Evolutionary conservation across 768 basidiomycete species (phyloP).

Genomic region (Cyclocybe cylindracea): DNA sequence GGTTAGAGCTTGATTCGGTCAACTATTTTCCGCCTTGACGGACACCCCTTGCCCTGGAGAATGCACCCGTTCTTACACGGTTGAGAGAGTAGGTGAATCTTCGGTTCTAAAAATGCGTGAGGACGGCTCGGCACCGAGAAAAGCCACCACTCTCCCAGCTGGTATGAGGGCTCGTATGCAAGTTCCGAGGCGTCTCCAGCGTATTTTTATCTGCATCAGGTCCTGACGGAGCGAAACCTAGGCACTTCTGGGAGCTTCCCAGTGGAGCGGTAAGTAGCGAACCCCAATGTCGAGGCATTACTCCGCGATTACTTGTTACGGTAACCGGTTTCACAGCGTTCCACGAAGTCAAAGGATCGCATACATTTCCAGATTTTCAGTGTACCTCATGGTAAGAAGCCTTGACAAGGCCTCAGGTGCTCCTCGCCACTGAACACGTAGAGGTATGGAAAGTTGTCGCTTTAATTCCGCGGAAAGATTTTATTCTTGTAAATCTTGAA

Average conservation of each 20-base stretch:
- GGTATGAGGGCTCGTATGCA: no score
- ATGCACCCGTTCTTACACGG: neutral
- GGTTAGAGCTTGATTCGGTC: no score
- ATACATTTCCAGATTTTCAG: neutral
- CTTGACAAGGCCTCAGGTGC: no score
- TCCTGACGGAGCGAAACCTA: neutral
- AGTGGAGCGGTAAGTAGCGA: neutral
- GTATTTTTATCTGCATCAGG: neutral
- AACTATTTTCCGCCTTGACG: no score
- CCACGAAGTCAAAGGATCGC: slow-evolving; percentile 12
- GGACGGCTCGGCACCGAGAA: slow-evolving; percentile 13
- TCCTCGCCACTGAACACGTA: neutral
- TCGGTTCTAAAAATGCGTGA: slow-evolving; percentile 4
- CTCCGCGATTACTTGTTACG: slow-evolving; percentile 9
- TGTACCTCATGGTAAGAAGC: slow-evolving; percentile 13
- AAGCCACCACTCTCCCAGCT: neutral
- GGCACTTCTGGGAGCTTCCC: neutral
- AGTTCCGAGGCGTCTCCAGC: slow-evolving; percentile 8
- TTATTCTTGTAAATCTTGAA: neutral
- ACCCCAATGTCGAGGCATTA: slow-evolving; percentile 7
- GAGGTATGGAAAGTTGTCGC: slow-evolving; percentile 1
- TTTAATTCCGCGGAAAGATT: slow-evolving; percentile 16
- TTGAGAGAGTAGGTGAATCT: slow-evolving; percentile 3
- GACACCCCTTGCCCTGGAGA: no score
- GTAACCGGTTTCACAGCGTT: slow-evolving; percentile 7